Evolutionary conservation across 2,329 filamentous ascomycete genomes (phyloP), one percentile per base, ranked within the genome.

Genomic region (Alternaria atra): DNA sequence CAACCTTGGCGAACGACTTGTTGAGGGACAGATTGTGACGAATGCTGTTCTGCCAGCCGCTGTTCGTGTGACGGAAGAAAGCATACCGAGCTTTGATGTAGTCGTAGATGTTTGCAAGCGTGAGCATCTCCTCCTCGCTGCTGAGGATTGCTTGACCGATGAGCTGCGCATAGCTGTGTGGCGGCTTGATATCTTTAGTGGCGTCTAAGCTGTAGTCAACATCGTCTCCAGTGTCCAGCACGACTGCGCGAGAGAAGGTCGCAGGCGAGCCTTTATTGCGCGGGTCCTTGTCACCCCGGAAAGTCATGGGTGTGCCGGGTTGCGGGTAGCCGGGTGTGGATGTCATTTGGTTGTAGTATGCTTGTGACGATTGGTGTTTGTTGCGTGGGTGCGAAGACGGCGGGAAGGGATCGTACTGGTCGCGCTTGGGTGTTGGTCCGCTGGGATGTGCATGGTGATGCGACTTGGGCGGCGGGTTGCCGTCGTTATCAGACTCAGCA

Each of bases 31-130:
- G 80, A 71, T 99, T 99, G 77, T 99, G 95, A 12, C 95, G 90
- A 68, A 99, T 99, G 0, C 93, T 97, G 77, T 99, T 99, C 88
- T 97, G 95, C 96, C 96, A 99, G 61, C 95, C 94, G 60, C 88
- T 89, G 56, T 94, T 88, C 32, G 86, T 92, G 77, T 93, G 87
- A 43, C 94, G 88, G 79, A 98, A 99, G 79, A 97, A 99, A 2
- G 95, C 90, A 76, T 98, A 99, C 69, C 92, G 91, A 4, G 89
- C 88, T 81, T 90, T 95, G 74, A 99, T 98, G 81, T 91, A 97
- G 52, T 89, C 90, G 80, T 99, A 99, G 58, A 99, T 99, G 69
- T 92, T 94, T 71, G 91, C 91, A 48, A 99, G 81, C 3, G 95
- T 97, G 55, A 97, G 85, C 78, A 96, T 96, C 76, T 96, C 91